Percentiles rank a stretch among this genome's conserved stretches.
Conservation (phyloP, 2,329 filamentous ascomycete species). For the Xylaria sp. region DNA sequence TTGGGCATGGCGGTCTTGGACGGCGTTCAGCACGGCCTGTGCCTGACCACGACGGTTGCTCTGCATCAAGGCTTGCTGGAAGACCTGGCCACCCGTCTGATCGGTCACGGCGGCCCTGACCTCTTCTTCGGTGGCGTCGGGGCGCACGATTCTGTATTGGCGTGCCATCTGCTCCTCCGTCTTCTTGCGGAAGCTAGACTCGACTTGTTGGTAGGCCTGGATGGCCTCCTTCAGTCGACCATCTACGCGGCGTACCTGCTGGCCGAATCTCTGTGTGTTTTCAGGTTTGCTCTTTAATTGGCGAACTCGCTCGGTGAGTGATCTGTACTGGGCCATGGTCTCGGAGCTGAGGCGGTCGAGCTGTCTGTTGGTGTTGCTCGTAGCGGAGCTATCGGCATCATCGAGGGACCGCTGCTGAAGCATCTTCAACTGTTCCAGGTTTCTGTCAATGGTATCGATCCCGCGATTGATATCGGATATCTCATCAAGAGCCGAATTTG, state of each 20-base stretch:
- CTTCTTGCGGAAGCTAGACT: slow-evolving; percentile 82
- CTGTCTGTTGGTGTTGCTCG: slow-evolving; percentile 72
- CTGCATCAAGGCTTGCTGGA: slow-evolving; percentile 86
- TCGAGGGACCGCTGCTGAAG: slow-evolving; percentile 78
- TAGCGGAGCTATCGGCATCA: slow-evolving; percentile 76
- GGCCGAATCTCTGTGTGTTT: slow-evolving; percentile 77
- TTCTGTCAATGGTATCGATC: slow-evolving; percentile 78
- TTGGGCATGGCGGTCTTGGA: slow-evolving; percentile 83
- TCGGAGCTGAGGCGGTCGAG: slow-evolving; percentile 80
- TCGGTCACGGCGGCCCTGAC: slow-evolving; percentile 82
- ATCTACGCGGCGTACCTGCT: slow-evolving; percentile 85
- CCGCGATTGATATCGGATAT: slow-evolving; percentile 82
- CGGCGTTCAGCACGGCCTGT: slow-evolving; percentile 79
- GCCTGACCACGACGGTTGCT: slow-evolving; percentile 85
- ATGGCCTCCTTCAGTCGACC: slow-evolving; percentile 83
- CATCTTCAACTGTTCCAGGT: slow-evolving; percentile 76
- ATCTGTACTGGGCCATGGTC: slow-evolving; percentile 85
- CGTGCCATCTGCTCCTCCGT: slow-evolving; percentile 86
- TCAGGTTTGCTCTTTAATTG: slow-evolving; percentile 85
- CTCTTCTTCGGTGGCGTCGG: slow-evolving; percentile 82
- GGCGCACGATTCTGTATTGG: slow-evolving; percentile 89
- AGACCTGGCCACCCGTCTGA: slow-evolving; percentile 78
- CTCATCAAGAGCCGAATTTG: slow-evolving; percentile 85
- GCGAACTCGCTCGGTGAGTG: slow-evolving; percentile 81
- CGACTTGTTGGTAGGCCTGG: slow-evolving; percentile 81